Evolutionary conservation across 2,329 filamentous ascomycete species (phyloP), one percentile per base, ranked within the genome.

Genomic region (Fusarium zealandicum): DNA sequence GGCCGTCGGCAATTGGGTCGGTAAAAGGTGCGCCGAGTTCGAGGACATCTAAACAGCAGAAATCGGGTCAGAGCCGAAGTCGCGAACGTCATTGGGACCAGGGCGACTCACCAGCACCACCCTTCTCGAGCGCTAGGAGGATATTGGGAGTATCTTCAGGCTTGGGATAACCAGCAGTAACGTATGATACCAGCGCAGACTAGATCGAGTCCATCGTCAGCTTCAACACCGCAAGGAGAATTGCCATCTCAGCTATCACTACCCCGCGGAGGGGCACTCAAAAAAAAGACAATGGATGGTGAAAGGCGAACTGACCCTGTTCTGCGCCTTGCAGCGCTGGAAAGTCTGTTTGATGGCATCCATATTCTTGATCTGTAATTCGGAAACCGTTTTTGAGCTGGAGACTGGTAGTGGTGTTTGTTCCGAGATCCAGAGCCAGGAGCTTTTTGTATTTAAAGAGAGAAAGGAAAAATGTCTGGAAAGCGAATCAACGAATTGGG

Each of bases 21-120:
- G 93, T 97, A 78, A 99, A 99, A 45, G 95, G 95, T 51, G 96
- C 87, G 60, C 93, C 95, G 65, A 99, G 86, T 76, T 99, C 95
- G 69, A 99, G 96, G 56, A 99, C 81, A 75, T 99, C 95, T 76
- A 44, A 35, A 33, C 25, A 27, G 38, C 37, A 43, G 33, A 32
- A 22, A 3, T 41, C 36, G 27, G 28, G 43, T 66, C 47, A 67
- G 37, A 33, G 38, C 36, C 25, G 31, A 60, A 20, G 22, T 52
- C 39, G 30, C 20, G 4, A 38, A 37, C 18, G 28, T 51, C 41
- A 37, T 51, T 46, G 17, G 17, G 16, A 54, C n/a, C 16, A 30
- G 13, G 28, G 6, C 12, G 17, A 72, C 82, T 66, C 79, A 95
- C 91, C 91, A 69, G 93, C 88, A 65, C 95, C 95, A 70, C 95